Evolutionary conservation across 768 basidiomycete species (phyloP), one percentile per base, ranked within the genome.

Genomic region (Mycena galericulata): DNA sequence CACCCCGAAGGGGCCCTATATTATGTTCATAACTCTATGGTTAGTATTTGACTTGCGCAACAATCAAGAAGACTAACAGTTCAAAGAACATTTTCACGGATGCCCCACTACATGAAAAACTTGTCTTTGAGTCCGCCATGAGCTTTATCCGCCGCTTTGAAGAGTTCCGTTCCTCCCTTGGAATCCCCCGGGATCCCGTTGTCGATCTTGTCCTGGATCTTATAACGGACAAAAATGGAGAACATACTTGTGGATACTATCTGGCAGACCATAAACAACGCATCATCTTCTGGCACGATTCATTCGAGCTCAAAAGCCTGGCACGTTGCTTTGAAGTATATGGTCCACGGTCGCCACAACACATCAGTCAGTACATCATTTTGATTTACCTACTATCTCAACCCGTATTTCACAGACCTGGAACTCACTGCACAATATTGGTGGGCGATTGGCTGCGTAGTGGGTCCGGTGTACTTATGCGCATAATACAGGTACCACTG

Each of bases 1-100:
- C 24, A 45, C 55, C 57, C 65, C 15, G 65, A 66, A 53, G 65
- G 65, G n/a, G 56, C 65, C 14, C 22, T 66, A 24, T 66, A 66
- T 26, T 66, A 66, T 43, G 55, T n/a, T 26, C 57, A 59, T 34
- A 20, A 45, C 30, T 40, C 46, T 12, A 53, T n/a, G 49, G 65
- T 66, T 18, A 38, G 51, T 32, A 11, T 17, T 29, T 40, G 17
- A 11, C 24, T 7, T 60, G 27, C 1, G 1, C 18, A 20, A 29
- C 40, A 12, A 45, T 4, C 41, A 8, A 2, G 20, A 22, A n/a
- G n/a, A n/a, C n/a, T n/a, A n/a, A n/a, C n/a, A n/a, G n/a, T n/a
- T n/a, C n/a, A n/a, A n/a, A n/a, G 59, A 61, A 15, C 3, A 61
- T 61, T 47, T 61, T 61, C 11, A 61, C 59, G 11, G 59, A 61